A percentile compares a stretch with the other conserved stretches of the same genome.
Evolutionary conservation across 1,284 basidiomycete species (phyloP).

Genomic region (Trichosporon sp.): DNA sequence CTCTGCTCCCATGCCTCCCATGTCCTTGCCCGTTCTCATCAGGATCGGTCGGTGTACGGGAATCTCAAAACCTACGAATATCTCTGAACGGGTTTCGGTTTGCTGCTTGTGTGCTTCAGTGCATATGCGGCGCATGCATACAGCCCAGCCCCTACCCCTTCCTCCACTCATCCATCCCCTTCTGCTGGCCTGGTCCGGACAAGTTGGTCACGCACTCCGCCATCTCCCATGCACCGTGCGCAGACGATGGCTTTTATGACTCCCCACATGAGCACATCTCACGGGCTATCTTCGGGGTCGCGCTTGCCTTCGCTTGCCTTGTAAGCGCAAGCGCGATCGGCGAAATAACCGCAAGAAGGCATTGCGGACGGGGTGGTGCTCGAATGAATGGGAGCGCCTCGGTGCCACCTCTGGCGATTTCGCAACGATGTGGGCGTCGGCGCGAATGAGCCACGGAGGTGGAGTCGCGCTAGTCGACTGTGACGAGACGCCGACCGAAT

Average conservation of each 20-base stretch:
- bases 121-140: constrained; percentile 7
- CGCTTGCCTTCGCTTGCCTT: constrained; percentile 12
- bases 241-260: neutral
- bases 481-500: constrained; percentile 2
- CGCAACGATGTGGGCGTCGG: neutral
- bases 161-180: neutral
- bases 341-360: neutral
- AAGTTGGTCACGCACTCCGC: constrained; percentile 7
- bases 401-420: constrained; percentile 5
- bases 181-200: constrained; percentile 2
- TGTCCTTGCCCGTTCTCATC: neutral
- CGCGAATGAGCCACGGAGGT: neutral
- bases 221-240: neutral
- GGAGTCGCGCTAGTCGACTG: neutral
- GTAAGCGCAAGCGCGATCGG: neutral
- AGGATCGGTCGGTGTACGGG: neutral
- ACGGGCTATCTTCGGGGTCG: constrained; percentile 5
- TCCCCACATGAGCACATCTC: constrained; percentile 5
- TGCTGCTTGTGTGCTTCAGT: constrained; percentile 12
- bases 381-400: neutral
- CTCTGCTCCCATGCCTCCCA: neutral
- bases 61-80: constrained; percentile 11
- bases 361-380: neutral
- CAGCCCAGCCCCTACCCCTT: neutral
- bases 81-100: neutral